These are phyloP conservation scores for Malassezia brasiliensis DNA, from an alignment of 1,284 basidiomycete genomes.

Conservation along the genomic window DNA sequence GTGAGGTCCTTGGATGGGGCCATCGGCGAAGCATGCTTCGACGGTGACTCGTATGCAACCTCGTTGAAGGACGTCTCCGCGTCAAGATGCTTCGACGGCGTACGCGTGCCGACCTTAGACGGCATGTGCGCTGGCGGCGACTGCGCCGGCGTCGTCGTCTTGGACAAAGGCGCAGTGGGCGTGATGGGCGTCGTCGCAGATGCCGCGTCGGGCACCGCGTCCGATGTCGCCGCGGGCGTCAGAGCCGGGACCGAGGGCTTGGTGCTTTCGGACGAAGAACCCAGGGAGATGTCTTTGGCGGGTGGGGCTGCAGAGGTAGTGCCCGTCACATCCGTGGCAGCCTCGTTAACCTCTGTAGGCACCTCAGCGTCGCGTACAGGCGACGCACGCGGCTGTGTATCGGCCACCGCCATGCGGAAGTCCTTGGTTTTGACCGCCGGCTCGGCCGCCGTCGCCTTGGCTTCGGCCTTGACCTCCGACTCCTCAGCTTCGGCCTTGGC, in stretches of 20 bases:
- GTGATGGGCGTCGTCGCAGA: neutral
- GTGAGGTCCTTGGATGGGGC: neutral
- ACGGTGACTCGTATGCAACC: neutral
- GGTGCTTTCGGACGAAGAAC: neutral
- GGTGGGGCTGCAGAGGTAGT: neutral
- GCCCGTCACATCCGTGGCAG: neutral
- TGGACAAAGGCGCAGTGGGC: neutral
- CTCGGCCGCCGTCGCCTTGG: neutral
- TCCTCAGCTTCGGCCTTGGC: too few species aligned
- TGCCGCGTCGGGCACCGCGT: neutral
- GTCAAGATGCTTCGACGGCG: neutral
- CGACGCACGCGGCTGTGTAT: neutral
- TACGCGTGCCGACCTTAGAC: neutral
- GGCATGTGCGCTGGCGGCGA: neutral
- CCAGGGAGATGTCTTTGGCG: neutral
- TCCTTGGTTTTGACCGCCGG: neutral
- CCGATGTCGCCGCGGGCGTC: neutral
- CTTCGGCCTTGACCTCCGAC: neutral
- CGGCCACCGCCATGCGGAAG: neutral
- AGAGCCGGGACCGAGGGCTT: neutral
- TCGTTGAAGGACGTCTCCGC: constrained; percentile 3
- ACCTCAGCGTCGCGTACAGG: neutral
- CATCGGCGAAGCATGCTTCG: neutral
- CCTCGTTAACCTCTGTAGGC: neutral
- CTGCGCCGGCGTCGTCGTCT: neutral